These are phyloP conservation scores for Glaciozyma antarctica DNA, from an alignment of 768 basidiomycete species.

Conservation along the genomic window DNA sequence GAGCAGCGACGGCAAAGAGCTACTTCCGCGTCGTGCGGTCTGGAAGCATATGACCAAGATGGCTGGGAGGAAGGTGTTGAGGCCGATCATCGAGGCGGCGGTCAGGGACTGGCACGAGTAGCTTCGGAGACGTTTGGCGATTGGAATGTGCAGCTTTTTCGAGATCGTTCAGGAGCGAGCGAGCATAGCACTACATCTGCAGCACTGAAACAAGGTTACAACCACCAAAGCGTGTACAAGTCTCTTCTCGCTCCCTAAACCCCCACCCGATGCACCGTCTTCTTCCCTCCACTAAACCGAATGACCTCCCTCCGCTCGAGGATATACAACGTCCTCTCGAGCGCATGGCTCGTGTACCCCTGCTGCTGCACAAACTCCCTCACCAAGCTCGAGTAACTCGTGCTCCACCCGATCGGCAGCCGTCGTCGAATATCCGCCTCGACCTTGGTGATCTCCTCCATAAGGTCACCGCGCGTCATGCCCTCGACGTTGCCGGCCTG, in stretches of 20 bases:
- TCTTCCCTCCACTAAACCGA: constrained; percentile 37
- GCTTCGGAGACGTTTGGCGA: no score
- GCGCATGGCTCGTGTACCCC: constrained; percentile 53
- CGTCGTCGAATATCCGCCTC: constrained; percentile 35
- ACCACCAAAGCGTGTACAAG: no score
- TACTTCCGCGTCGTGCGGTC: constrained; percentile 20
- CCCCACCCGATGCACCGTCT: background rate
- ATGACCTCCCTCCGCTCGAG: constrained; percentile 94
- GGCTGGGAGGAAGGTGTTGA: constrained; percentile 12
- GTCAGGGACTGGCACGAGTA: constrained; percentile 14
- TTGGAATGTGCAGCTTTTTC: no score
- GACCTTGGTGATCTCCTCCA: constrained; percentile 84
- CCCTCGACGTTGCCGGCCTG: constrained; percentile 82
- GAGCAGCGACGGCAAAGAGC: constrained; percentile 6
- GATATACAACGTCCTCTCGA: constrained; percentile 81
- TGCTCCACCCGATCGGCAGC: constrained; percentile 61
- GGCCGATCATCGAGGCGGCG: constrained; percentile 13
- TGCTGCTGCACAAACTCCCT: constrained; percentile 90
- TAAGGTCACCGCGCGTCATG: constrained; percentile 76
- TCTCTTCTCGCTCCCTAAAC: background rate
- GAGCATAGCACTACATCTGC: no score
- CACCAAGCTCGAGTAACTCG: constrained; percentile 85
- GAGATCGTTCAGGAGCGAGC: no score
- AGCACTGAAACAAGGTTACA: no score
- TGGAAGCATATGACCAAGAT: constrained; percentile 2